A percentile compares a stretch with the other conserved stretches of the same genome.
Conservation (phyloP, 2,329 filamentous ascomycete genomes). For the Penicillium sp. region DNA sequence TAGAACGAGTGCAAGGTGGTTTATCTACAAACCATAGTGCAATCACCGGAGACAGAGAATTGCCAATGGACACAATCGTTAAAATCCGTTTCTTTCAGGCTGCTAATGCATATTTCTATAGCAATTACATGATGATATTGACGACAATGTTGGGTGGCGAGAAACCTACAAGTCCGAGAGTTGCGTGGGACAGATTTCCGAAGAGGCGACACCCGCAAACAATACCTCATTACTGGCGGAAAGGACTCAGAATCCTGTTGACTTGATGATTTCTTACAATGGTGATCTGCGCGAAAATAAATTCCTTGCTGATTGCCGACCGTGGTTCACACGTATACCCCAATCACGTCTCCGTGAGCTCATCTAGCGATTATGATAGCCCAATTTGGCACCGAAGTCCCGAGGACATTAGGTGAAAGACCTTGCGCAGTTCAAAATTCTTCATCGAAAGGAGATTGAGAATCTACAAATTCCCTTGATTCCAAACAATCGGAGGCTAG, state of each 20-base stretch:
- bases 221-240: background rate
- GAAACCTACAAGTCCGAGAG: background rate
- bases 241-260: background rate
- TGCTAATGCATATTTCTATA: background rate
- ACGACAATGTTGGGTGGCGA: background rate
- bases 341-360: constrained; percentile 10
- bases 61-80: constrained; percentile 10
- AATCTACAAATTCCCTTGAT: background rate
- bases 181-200: constrained; percentile 8
- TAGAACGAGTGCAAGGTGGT: background rate
- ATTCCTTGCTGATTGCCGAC: background rate
- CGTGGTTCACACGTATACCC: background rate
- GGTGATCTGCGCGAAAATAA: background rate
- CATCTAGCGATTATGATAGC: constrained; percentile 1
- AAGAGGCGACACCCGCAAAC: background rate
- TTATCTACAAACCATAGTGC: background rate
- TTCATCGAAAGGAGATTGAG: background rate
- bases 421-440: background rate
- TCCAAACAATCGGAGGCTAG: background rate
- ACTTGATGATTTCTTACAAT: background rate
- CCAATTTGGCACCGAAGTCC: background rate
- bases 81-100: background rate
- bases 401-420: background rate
- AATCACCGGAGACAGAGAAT: constrained; percentile 26
- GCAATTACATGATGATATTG: background rate